Evolutionary conservation across 1,139 yeast genomes (phyloP).

Genomic region (Pichia cactophila): DNA sequence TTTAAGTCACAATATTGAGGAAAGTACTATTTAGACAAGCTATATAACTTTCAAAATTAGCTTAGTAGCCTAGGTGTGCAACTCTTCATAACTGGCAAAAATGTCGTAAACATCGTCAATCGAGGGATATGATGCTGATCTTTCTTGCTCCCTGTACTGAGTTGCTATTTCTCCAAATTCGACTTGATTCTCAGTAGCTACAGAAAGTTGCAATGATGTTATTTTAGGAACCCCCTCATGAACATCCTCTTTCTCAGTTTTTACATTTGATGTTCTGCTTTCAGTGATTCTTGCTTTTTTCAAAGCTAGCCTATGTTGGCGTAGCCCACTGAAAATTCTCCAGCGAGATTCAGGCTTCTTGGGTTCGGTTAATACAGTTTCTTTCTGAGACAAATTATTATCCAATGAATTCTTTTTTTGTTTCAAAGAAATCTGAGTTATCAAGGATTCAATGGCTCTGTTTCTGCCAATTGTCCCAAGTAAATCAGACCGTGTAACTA

Average conservation of each 20-base stretch:
- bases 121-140: neutral
- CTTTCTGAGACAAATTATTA: neutral
- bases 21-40: too few species aligned
- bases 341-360: neutral
- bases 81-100: slow-evolving; percentile 14
- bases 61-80: neutral
- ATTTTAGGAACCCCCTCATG: neutral
- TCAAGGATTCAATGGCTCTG: neutral
- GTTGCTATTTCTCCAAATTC: neutral
- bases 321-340: neutral
- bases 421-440: neutral
- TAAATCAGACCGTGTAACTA: too few species aligned
- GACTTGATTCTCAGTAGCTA: neutral
- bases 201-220: neutral
- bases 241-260: too few species aligned
- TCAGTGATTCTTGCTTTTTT: too few species aligned
- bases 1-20: too few species aligned
- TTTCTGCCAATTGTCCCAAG: neutral
- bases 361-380: neutral
- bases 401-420: too few species aligned
- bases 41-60: neutral
- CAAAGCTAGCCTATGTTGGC: neutral
- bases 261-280: neutral
- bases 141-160: neutral
- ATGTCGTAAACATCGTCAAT: slow-evolving; percentile 13